A percentile compares a stretch with the other conserved stretches of the same genome.
phyloP scores from a whole-genome alignment of 768 basidiomycete genomes.

The Austroboletus festivus region DNA sequence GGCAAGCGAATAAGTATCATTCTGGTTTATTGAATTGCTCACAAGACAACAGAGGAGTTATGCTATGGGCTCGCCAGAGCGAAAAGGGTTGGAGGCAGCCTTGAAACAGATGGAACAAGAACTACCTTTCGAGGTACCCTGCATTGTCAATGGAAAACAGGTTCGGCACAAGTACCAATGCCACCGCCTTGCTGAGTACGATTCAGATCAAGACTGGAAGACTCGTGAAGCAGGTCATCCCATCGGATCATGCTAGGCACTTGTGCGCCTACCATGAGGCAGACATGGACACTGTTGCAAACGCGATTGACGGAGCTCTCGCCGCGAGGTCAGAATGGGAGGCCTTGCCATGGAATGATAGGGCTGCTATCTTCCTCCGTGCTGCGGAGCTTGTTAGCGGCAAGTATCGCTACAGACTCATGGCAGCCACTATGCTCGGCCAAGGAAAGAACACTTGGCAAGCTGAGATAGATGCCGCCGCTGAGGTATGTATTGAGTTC shows the following conservation, averaged over 20 bases:
- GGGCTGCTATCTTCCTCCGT: conserved; percentile 97
- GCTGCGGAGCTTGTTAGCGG: conserved; percentile 94
- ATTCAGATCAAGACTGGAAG: conserved; percentile 76
- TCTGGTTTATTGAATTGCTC: background rate
- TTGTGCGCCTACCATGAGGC: conserved; percentile 90
- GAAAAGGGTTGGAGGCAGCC: conserved; percentile 67
- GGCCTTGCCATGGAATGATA: conserved; percentile 91
- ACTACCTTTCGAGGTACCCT: conserved; percentile 90
- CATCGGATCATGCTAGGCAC: conserved; percentile 79
- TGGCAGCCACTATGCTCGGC: conserved; percentile 96
- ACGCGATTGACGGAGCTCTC: conserved; percentile 86
- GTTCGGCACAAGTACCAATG: conserved; percentile 40
- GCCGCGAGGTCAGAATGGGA: conserved; percentile 90
- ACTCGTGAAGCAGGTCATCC: conserved; percentile 74
- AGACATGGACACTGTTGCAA: conserved; percentile 65
- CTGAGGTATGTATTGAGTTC: conserved; percentile 69
- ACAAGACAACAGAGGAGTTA: conserved; percentile 58
- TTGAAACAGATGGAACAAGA: conserved; percentile 76
- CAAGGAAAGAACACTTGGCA: conserved; percentile 99
- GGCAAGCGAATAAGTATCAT: conserved; percentile 42
- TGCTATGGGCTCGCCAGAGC: conserved; percentile 74
- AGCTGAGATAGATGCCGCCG: conserved; percentile 98
- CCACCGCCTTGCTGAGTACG: conserved; percentile 5
- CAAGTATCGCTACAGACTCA: conserved; percentile 92
- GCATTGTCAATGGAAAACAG: conserved; percentile 85